Conservation (phyloP, 2,329 filamentous ascomycete genomes). For the Hypoxylon sp. region DNA sequence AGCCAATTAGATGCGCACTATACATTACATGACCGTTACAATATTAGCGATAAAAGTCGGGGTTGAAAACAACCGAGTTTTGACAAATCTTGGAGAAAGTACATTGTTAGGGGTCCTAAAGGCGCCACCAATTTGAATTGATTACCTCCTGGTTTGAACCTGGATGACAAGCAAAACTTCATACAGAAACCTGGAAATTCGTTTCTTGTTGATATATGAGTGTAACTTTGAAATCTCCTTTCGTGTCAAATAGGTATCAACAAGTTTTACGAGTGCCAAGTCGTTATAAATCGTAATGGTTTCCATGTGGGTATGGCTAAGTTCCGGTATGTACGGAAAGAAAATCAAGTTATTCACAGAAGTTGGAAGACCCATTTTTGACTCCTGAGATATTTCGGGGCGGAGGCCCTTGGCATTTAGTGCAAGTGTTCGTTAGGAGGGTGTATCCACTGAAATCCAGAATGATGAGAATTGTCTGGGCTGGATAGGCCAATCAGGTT, state of each 20-base stretch:
- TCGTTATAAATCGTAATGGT: neutral
- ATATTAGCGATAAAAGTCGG: too few relatives aligned
- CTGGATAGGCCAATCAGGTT: constrained; percentile 9
- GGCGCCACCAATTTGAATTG: neutral
- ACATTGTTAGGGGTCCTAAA: neutral
- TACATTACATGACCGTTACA: too few relatives aligned
- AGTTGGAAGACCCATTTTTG: constrained; percentile 27
- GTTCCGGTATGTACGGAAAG: neutral
- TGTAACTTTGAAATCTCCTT: neutral
- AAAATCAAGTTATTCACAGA: constrained; percentile 12
- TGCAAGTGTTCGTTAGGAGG: neutral
- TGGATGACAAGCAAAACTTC: too few relatives aligned
- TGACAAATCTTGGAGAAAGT: too few relatives aligned
- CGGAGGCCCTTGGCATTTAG: constrained; percentile 7
- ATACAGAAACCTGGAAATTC: neutral
- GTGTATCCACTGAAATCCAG: neutral
- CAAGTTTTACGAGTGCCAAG: neutral
- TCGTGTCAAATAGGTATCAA: neutral
- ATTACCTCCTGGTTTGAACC: neutral
- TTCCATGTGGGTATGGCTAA: neutral
- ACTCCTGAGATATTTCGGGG: constrained; percentile 33
- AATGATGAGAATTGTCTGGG: constrained; percentile 9
- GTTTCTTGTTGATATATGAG: neutral
- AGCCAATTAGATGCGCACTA: too few relatives aligned
- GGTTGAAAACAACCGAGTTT: too few relatives aligned